phyloP scores from a whole-genome alignment of 768 basidiomycete genomes.

The Tremella yokohamensis region DNA sequence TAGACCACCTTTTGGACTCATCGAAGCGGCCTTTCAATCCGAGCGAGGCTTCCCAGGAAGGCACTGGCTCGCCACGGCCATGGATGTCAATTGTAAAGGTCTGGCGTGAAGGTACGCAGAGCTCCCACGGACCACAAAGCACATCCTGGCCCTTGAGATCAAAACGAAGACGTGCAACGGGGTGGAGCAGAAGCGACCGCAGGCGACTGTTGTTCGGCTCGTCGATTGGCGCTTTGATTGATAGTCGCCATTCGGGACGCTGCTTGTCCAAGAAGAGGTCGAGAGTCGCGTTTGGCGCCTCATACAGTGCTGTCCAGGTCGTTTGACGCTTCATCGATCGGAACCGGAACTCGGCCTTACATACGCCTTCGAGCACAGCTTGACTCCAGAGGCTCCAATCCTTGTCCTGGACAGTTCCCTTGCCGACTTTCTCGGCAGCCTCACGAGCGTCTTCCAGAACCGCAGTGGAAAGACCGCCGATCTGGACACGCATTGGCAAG shows the following conservation, averaged over 20 bases:
- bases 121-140: constrained; percentile 67
- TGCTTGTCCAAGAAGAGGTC: constrained; percentile 71
- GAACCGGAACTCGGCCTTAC: constrained; percentile 63
- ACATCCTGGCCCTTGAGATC: constrained; percentile 51
- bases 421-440: constrained; percentile 24
- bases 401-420: constrained; percentile 47
- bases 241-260: constrained; percentile 84
- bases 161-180: constrained; percentile 67
- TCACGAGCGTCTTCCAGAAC: constrained; percentile 57
- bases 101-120: constrained; percentile 66
- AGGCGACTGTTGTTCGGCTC: constrained; percentile 77
- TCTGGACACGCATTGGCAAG: constrained; percentile 77
- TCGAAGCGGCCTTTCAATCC: constrained; percentile 69
- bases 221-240: constrained; percentile 62
- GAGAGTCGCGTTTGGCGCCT: constrained; percentile 65
- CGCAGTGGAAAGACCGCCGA: constrained; percentile 54
- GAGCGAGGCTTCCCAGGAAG: constrained; percentile 78
- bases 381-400: constrained; percentile 67
- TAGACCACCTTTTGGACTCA: constrained; percentile 65
- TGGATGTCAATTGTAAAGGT: constrained; percentile 62
- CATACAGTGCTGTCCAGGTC: constrained; percentile 77
- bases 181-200: constrained; percentile 66
- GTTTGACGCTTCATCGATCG: constrained; percentile 81
- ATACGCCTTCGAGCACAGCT: constrained; percentile 30
- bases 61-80: constrained; percentile 62